Evolutionary conservation across 495 filamentous ascomycete genomes (phyloP).

Genomic region (Penicillium silybi): DNA sequence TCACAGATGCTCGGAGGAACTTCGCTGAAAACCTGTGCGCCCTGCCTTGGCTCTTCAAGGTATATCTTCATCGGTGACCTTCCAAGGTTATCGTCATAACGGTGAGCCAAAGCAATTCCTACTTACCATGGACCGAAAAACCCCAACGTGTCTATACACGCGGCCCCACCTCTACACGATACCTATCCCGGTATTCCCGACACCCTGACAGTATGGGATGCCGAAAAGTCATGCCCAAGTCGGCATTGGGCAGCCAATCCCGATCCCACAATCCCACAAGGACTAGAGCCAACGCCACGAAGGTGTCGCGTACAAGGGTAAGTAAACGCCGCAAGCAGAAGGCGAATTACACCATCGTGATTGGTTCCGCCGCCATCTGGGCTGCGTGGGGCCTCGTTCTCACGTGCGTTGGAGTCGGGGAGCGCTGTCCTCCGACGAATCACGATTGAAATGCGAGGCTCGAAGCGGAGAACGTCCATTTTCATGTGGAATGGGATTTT

Average conservation of each 20-base stretch:
- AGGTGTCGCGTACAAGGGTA: background rate
- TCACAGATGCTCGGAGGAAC: background rate
- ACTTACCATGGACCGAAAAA: background rate
- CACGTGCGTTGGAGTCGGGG: slow-evolving; percentile 20
- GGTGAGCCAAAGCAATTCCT: background rate
- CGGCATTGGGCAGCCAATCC: background rate
- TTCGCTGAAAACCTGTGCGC: background rate
- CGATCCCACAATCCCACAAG: background rate
- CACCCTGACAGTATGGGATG: background rate
- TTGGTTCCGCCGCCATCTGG: slow-evolving; percentile 8
- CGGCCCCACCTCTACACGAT: background rate
- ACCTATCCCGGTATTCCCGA: background rate
- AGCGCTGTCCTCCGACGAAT: slow-evolving; percentile 32
- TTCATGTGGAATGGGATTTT: background rate
- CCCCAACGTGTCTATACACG: background rate
- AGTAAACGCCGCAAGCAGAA: background rate
- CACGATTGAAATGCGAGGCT: background rate
- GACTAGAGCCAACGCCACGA: background rate
- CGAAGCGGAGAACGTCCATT: background rate
- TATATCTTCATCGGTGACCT: background rate
- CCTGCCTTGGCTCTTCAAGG: background rate
- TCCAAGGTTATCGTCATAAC: background rate
- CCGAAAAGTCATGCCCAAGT: background rate
- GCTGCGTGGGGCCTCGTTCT: slow-evolving; percentile 11
- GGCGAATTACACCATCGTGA: slow-evolving; percentile 5